Percentiles rank a stretch among this genome's conserved stretches.
These are phyloP conservation scores for Aspergillus melleus DNA, from an alignment of 2,329 filamentous ascomycete genomes.

Conservation along the genomic window DNA sequence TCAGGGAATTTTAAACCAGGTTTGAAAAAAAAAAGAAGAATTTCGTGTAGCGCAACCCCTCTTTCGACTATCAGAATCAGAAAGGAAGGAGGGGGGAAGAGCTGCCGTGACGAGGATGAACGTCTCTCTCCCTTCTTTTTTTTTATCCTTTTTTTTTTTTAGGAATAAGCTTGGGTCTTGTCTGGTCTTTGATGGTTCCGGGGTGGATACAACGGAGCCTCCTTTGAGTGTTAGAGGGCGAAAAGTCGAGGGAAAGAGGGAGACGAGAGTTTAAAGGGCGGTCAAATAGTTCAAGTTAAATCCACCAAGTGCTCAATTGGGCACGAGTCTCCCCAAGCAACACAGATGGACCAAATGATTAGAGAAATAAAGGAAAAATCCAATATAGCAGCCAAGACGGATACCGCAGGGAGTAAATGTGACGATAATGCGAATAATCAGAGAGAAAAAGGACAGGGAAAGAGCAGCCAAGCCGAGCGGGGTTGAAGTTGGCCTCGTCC, in stretches of 20 bases:
- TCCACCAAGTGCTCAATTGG: constrained; percentile 7
- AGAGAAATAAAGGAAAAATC: no score
- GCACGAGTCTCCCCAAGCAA: background rate
- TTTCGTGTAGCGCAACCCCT: constrained; percentile 3
- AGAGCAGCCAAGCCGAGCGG: background rate
- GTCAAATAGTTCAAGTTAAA: background rate
- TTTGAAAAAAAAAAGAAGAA: background rate
- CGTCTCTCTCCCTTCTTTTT: background rate
- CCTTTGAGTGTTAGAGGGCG: background rate
- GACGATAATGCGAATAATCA: no score
- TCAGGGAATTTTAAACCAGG: no score
- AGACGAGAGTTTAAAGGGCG: constrained; percentile 4
- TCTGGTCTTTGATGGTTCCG: constrained; percentile 10
- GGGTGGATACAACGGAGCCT: constrained; percentile 18
- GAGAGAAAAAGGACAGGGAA: no score
- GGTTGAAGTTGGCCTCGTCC: background rate
- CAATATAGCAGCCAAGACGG: background rate
- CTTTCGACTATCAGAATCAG: constrained; percentile 8
- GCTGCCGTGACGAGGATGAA: constrained; percentile 3
- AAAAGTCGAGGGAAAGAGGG: background rate
- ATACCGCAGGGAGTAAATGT: background rate
- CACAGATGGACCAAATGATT: no score
- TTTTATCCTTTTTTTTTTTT: background rate
- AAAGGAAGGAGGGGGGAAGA: constrained; percentile 4
- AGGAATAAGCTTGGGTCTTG: background rate